Evolutionary conservation across 2,329 filamentous ascomycete genomes (phyloP).

Genomic region (Penicillium griseofulvum): DNA sequence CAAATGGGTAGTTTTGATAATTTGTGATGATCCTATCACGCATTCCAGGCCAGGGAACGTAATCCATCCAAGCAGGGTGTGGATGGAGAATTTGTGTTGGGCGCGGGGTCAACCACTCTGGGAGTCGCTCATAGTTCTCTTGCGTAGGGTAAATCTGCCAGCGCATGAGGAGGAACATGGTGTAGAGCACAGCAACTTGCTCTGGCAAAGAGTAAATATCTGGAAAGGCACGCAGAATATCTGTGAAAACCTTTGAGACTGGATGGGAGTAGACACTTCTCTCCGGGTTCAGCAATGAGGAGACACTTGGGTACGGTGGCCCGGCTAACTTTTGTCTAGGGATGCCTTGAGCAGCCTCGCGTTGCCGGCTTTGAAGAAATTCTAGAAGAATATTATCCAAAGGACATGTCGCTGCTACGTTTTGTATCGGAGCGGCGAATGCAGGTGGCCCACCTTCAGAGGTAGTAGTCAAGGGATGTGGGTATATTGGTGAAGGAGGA

Average conservation of each 20-base stretch:
- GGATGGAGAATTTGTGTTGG: constrained; percentile 63
- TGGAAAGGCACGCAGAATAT: constrained; percentile 80
- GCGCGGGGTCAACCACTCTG: constrained; percentile 67
- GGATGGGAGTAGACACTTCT: constrained; percentile 65
- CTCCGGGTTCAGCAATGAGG: constrained; percentile 71
- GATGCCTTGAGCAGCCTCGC: constrained; percentile 64
- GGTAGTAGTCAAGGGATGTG: constrained; percentile 24
- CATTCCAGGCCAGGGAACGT: constrained; percentile 75
- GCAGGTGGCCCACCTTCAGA: constrained; percentile 30
- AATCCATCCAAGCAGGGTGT: constrained; percentile 80
- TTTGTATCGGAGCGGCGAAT: constrained; percentile 52
- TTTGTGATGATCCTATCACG: constrained; percentile 62
- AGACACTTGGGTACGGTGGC: constrained; percentile 75
- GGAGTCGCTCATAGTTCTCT: constrained; percentile 76
- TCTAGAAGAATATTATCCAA: constrained; percentile 77
- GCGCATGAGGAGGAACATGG: constrained; percentile 83
- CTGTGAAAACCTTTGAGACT: constrained; percentile 78
- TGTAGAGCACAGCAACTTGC: constrained; percentile 75
- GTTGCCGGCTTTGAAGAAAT: constrained; percentile 68
- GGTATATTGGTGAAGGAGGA: constrained; percentile 23
- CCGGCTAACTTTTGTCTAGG: constrained; percentile 66
- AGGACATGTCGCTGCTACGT: constrained; percentile 68
- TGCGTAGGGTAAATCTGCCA: constrained; percentile 79
- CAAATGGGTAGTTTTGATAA: constrained; percentile 63
- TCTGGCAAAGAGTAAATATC: constrained; percentile 76